These are phyloP conservation scores for Pythium dissotocum DNA, from an alignment of 352 stramenopile genomes.

Conservation along the genomic window DNA sequence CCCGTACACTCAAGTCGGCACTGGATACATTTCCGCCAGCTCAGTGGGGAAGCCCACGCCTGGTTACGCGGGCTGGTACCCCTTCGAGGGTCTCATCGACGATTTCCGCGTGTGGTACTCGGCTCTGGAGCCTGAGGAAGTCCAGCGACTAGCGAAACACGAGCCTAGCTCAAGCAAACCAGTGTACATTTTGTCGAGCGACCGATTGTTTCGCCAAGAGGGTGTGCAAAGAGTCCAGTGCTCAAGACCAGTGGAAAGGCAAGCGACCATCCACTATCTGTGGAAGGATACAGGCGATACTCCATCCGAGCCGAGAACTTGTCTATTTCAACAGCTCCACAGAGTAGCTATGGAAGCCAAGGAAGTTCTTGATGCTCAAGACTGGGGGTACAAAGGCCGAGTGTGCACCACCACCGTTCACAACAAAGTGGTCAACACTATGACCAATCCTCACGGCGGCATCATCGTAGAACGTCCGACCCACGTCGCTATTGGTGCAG, in stretches of 20 bases:
- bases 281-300: no score
- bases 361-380: no score
- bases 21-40: slow-evolving; percentile 8
- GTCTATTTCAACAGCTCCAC: no score
- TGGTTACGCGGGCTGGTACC: slow-evolving; percentile 9
- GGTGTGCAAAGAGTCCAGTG: slow-evolving; percentile 2
- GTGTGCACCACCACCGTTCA: no score
- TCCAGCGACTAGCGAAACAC: slow-evolving; percentile 8
- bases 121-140: background rate
- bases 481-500: no score
- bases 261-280: background rate
- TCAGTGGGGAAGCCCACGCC: slow-evolving; percentile 9
- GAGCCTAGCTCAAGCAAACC: background rate
- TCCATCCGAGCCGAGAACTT: no score
- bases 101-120: slow-evolving; percentile 18
- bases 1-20: slow-evolving; percentile 7
- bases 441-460: no score
- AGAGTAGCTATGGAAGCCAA: no score
- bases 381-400: no score
- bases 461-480: no score
- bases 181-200: slow-evolving; percentile 5
- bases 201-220: background rate
- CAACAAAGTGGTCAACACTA: no score
- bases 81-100: slow-evolving; percentile 16
- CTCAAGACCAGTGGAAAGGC: slow-evolving; percentile 6